A percentile compares a stretch with the other conserved stretches of the same genome.
Evolutionary conservation across 2,329 filamentous ascomycete species (phyloP).

Genomic region (Cordyceps sp.): DNA sequence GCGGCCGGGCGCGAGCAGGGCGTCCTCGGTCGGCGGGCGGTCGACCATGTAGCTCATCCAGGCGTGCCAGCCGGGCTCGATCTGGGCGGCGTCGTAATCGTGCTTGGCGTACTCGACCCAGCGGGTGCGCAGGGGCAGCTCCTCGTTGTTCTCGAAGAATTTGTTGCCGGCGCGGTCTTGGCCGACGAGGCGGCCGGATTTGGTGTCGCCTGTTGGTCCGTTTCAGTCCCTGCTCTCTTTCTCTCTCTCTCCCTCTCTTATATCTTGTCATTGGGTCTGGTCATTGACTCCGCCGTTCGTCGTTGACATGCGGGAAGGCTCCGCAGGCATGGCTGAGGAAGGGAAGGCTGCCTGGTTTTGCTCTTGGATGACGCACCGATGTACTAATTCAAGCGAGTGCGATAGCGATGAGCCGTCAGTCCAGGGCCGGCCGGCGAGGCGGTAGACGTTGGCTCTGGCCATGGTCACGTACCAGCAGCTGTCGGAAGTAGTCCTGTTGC

Average conservation of each 20-base stretch:
- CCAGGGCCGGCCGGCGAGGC: no score
- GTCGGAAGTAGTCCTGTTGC: slow-evolving; percentile 68
- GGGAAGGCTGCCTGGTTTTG: background rate
- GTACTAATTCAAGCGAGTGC: no score
- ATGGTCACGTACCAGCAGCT: slow-evolving; percentile 77
- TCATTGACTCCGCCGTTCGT: no score
- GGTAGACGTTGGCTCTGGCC: no score
- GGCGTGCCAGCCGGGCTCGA: slow-evolving; percentile 94
- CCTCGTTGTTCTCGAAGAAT: slow-evolving; percentile 90
- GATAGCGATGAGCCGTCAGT: no score
- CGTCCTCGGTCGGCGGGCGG: slow-evolving; percentile 65
- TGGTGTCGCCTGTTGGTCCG: slow-evolving; percentile 67
- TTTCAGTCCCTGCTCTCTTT: background rate
- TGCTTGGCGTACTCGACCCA: slow-evolving; percentile 95
- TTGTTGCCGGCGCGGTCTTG: slow-evolving; percentile 91
- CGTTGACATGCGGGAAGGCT: no score
- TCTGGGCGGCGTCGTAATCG: slow-evolving; percentile 67
- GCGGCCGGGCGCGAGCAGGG: slow-evolving; percentile 47
- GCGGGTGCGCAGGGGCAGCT: slow-evolving; percentile 85
- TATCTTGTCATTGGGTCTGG: no score
- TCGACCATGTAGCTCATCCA: slow-evolving; percentile 95
- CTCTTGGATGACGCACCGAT: slow-evolving; percentile 36
- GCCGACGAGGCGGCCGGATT: slow-evolving; percentile 73
- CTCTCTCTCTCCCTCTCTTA: no score
- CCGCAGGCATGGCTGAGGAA: background rate